Percentiles rank a stretch among this genome's conserved stretches.
phyloP scores from a whole-genome alignment of 1,284 basidiomycete species.

The Gymnopus androsaceus region DNA sequence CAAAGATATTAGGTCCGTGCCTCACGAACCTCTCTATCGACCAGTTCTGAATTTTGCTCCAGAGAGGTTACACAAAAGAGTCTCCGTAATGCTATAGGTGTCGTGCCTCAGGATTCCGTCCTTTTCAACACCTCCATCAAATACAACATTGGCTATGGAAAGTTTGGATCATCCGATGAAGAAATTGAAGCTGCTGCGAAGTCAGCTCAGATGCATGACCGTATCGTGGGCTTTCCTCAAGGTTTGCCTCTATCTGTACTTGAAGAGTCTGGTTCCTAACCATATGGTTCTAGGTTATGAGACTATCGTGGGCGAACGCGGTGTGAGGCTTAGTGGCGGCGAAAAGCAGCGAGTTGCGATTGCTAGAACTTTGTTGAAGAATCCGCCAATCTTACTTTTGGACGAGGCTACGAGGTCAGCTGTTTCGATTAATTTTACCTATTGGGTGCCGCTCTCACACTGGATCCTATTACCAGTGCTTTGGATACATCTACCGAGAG shows the following conservation, averaged over 20 bases:
- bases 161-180: conserved; percentile 64
- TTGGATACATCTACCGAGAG: conserved; percentile 84
- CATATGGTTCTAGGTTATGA: conserved; percentile 51
- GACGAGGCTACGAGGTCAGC: conserved; percentile 79
- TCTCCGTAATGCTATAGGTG: conserved; percentile 78
- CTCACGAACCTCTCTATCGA: not conserved
- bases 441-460: not conserved
- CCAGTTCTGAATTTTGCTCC: not conserved
- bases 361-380: conserved; percentile 83
- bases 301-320: conserved; percentile 81
- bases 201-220: conserved; percentile 82
- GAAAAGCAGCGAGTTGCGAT: conserved; percentile 89
- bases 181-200: conserved; percentile 75
- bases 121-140: conserved; percentile 81
- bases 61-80: conserved; percentile 81
- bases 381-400: conserved; percentile 80
- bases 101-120: conserved; percentile 82
- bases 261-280: not conserved
- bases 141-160: conserved; percentile 78
- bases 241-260: conserved; percentile 34
- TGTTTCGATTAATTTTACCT: not conserved
- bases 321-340: conserved; percentile 76
- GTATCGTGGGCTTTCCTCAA: conserved; percentile 78
- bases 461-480: conserved; percentile 47
- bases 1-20: conserved; percentile 65